These are phyloP conservation scores for Colletotrichum sp. DNA, from an alignment of 2,329 filamentous ascomycete genomes.

Conservation along the genomic window DNA sequence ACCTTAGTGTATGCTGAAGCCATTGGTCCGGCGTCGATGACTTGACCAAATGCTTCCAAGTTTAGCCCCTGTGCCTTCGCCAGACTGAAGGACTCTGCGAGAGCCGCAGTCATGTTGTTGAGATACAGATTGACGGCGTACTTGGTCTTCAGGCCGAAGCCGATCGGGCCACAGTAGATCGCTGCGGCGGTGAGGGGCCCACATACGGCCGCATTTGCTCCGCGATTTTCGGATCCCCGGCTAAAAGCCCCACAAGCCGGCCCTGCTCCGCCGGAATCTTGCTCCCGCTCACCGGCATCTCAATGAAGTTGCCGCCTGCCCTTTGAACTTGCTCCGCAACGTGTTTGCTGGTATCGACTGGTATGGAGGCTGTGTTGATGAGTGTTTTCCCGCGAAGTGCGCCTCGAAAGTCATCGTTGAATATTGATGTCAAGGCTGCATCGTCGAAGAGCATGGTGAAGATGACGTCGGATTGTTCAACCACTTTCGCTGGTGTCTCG, in stretches of 20 bases:
- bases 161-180: conserved; percentile 37
- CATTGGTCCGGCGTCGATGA: conserved; percentile 33
- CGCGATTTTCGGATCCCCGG: conserved; percentile 29
- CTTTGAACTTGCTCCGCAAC: conserved; percentile 25
- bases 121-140: conserved; percentile 35
- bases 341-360: conserved; percentile 27
- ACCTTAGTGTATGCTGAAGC: conserved; percentile 33
- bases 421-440: conserved; percentile 27
- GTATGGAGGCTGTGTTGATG: conserved; percentile 35
- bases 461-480: conserved; percentile 30
- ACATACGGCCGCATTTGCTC: conserved; percentile 25
- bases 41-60: conserved; percentile 29
- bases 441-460: conserved; percentile 36
- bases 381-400: conserved; percentile 33
- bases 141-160: conserved; percentile 34
- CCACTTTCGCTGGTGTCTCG: conserved; percentile 28
- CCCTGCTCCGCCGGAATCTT: conserved; percentile 36
- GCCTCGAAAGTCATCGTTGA: conserved; percentile 25
- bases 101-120: conserved; percentile 32
- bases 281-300: conserved; percentile 41
- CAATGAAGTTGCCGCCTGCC: conserved; percentile 33
- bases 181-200: conserved; percentile 27
- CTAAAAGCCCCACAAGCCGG: conserved; percentile 37
- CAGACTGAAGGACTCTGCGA: conserved; percentile 37
- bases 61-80: conserved; percentile 35